phyloP scores from a whole-genome alignment of 192 early-diverging fungal species.

The Jimgerdemannia lactiflua region DNA sequence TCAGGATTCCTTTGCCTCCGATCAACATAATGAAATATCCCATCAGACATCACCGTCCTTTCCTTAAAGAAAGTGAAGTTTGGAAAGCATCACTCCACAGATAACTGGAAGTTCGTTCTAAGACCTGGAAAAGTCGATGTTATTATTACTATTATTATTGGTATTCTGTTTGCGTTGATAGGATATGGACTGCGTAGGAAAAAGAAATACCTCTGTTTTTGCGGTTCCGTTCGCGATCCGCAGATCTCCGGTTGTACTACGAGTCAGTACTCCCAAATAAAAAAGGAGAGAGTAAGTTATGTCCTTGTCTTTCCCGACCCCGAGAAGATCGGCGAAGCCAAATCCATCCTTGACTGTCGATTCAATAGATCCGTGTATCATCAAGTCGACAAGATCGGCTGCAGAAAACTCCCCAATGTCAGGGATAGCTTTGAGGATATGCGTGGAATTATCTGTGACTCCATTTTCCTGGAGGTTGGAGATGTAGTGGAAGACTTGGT shows the following conservation, averaged over 20 bases:
- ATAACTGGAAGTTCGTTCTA: neutral
- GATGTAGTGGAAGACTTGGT: neutral
- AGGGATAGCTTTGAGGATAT: neutral
- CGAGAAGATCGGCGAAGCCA: conserved; percentile 25
- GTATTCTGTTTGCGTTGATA: neutral
- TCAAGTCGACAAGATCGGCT: neutral
- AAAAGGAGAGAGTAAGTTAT: conserved; percentile 31
- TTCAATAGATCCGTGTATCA: neutral
- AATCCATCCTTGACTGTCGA: neutral
- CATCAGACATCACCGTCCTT: neutral
- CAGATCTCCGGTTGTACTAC: conserved; percentile 16
- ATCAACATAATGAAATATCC: neutral
- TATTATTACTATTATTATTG: neutral
- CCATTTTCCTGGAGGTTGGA: neutral
- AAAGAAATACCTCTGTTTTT: neutral
- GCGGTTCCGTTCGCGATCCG: conserved; percentile 3
- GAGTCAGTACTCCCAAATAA: conserved; percentile 32
- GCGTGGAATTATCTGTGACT: neutral
- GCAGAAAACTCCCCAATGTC: neutral
- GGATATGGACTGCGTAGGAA: neutral
- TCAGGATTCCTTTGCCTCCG: neutral
- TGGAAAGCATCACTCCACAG: neutral
- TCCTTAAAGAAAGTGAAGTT: too few species aligned
- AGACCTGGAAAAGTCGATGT: neutral
- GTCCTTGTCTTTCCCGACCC: conserved; percentile 26